Evolutionary conservation across 225 moss, liverwort and hornwort genomes (phyloP), one percentile per base, ranked within the genome.

Genomic region (Marchantia paleacea): DNA sequence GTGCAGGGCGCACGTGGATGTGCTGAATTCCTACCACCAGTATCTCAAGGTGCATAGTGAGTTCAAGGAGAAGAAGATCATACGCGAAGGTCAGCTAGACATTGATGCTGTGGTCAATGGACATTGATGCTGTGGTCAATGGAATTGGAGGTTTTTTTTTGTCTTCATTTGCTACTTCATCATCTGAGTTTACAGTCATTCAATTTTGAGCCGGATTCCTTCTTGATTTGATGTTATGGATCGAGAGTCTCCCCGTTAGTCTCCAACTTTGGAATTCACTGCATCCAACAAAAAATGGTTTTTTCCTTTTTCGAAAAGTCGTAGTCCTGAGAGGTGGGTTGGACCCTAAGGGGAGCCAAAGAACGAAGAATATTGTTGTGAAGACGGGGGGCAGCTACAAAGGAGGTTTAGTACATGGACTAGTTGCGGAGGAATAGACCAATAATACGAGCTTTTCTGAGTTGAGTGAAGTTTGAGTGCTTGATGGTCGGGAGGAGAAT

Each of bases 71-170:
- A 87, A 80, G 77, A 87, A 85, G 79, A 83, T 85, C 9, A 70
- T 83, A 30, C 79, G 83, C 31, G 89, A 89, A 68, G 87, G 83
- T 67, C 87, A 83, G 22, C 87, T 89, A 9, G 87, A 89, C 70
- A 89, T 85, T 30, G 87, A 87, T 25, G 87, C 87, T 3, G 87
- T 85, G 20, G 83, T 89, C 19, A 83, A 83, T 62, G 87, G 85
- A 49, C n/a, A 85, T 89, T 70, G 82, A 84, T 54, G 86, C n/a
- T n/a, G n/a, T n/a, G n/a, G n/a, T n/a, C n/a, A n/a, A n/a, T n/a
- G n/a, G n/a, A n/a, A n/a, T n/a, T n/a, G n/a, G n/a, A n/a, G n/a
- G n/a, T n/a, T n/a, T n/a, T n/a, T 84, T 13, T 89, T 86, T 75
- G 53, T 85, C 53, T 86, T 84, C 76, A 76, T 89, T 8, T 86